Conservation (phyloP, 176 grass and related monocot species). For the Phragmites australis region DNA sequence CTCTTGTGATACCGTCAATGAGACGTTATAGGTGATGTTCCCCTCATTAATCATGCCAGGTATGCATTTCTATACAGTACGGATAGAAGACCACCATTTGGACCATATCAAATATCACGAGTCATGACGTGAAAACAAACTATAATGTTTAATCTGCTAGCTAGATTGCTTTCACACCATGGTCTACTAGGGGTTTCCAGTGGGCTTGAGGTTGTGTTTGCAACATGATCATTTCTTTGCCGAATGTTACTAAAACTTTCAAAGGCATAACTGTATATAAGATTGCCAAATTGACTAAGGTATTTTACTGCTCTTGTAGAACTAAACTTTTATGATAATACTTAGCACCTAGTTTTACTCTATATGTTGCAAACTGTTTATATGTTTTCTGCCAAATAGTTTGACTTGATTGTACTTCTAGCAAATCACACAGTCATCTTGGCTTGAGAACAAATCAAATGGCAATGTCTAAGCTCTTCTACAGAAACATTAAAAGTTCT, state of each 20-base stretch:
- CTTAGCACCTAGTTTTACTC: background rate
- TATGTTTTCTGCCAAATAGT: background rate
- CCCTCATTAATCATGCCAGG: background rate
- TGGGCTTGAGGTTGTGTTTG: slow-evolving; percentile 13
- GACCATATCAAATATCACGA: background rate
- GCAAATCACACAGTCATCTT: background rate
- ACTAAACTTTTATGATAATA: no score
- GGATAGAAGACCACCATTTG: background rate
- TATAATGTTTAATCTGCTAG: background rate
- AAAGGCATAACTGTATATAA: background rate
- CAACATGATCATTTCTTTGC: background rate
- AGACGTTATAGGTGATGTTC: background rate
- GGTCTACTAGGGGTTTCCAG: background rate
- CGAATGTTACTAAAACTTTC: background rate
- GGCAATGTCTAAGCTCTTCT: background rate
- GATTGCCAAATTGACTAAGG: background rate
- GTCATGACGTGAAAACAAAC: background rate
- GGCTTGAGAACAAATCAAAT: background rate
- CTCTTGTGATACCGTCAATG: background rate
- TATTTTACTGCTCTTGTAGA: background rate
- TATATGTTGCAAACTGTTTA: no score
- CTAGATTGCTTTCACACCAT: background rate
- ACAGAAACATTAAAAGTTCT: background rate
- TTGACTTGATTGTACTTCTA: background rate
- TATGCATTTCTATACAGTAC: background rate